Evolutionary conservation across 495 filamentous ascomycete genomes (phyloP), one percentile per base, ranked within the genome.

Genomic region (Durotheca rogersii): DNA sequence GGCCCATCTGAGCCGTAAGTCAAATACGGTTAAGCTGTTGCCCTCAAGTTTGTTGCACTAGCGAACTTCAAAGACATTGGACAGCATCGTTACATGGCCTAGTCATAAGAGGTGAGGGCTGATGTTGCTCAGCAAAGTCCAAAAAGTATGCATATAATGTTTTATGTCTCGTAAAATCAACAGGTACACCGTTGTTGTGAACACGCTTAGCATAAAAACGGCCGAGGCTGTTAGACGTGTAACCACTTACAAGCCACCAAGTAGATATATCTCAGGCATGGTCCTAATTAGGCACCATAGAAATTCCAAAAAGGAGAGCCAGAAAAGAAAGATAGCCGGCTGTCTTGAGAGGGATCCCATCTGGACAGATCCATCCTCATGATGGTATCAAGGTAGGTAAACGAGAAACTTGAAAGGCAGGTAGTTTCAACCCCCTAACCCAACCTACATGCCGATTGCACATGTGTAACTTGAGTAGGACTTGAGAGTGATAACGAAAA

Each of bases 141-240:
- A 39, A 45, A 21, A 21, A 6, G 23, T n/a, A n/a, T n/a, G n/a
- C n/a, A n/a, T n/a, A n/a, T n/a, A n/a, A n/a, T n/a, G n/a, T n/a
- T n/a, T n/a, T n/a, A n/a, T n/a, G n/a, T n/a, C n/a, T n/a, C n/a
- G n/a, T n/a, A n/a, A n/a, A n/a, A n/a, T n/a, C n/a, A n/a, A n/a
- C n/a, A n/a, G n/a, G n/a, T n/a, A n/a, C n/a, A n/a, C n/a, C n/a
- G n/a, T n/a, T n/a, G n/a, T n/a, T n/a, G n/a, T n/a, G n/a, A n/a
- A n/a, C n/a, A n/a, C n/a, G n/a, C n/a, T n/a, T 41, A 49, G 34
- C 39, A 56, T 56, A 45, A 56, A 41, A n/a, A n/a, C n/a, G n/a
- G 25, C n/a, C 32, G 37, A 43, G 37, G 27, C 50, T 44, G 43
- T 48, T 48, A 31, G 30, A 53, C 21, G 38, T 37, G 20, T 23